Base-by-base conservation (phyloP, 2,329 filamentous ascomycete genomes). In the Fusarium verrucosum region DNA sequence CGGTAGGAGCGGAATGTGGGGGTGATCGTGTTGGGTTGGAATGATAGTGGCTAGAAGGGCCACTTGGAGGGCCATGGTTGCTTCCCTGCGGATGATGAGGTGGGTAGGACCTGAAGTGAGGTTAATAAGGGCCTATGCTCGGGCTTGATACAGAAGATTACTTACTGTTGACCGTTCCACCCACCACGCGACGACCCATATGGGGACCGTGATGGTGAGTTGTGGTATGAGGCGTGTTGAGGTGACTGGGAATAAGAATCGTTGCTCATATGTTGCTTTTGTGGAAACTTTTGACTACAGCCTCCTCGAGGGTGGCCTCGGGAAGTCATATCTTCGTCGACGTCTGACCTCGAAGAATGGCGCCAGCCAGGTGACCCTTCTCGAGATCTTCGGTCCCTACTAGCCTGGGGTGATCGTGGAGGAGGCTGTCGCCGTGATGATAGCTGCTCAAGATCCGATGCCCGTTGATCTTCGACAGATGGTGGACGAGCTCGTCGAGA, bases 1-100 rank as follows among this genome's bases (percentile, higher is more conserved):
- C 87, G 2, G 83, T 82, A 13, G 87, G 83, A 9, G 83, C 82
- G 55, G 83, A 82, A 64, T 87, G 87, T 8, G 82, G 79, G 13
- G 85, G 83, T 4, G 83, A 83, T 55, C 78, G 79, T 16, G 72
- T 72, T 32, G 75, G 70, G 62, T 81, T 83, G 16, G 78, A 73
- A 68, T 86, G 84, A 70, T 85, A 87, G 40, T 85, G 82, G 26
- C 79, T 81, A 60, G 86, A 82, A 7, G 85, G 82, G 9, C 80
- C 83, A 56, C 78, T 82, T 38, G 83, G 80, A 19, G 83, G 79
- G 14, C 82, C 77, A 69, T 85, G 86, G 54, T 78, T 83, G 22
- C 70, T 66, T 41, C 72, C 62, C 59, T 87, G 84, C 37, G 84
- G 79, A 71, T 89, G 89, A 23, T 85, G 83, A 26, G 87, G 82